A percentile compares a stretch with the other conserved stretches of the same genome.
Conservation (phyloP, 805 yeast genomes). For the Wickerhamiella siamensis region DNA sequence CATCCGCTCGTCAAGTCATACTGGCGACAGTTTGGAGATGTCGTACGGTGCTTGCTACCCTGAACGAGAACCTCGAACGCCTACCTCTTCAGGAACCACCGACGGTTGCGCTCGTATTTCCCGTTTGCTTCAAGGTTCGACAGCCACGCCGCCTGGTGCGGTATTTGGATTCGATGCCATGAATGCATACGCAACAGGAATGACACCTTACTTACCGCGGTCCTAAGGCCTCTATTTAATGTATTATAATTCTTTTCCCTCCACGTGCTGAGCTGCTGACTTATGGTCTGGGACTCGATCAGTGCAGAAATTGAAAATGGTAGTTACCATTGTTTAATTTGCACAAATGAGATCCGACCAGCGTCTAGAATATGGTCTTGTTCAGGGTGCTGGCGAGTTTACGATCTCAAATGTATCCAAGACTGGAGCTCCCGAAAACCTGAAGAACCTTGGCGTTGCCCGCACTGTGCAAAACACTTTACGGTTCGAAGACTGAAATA, state of each 20-base stretch:
- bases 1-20: not conserved
- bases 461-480: conserved; percentile 13
- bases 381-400: conserved; percentile 59
- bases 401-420: conserved; percentile 68
- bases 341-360: conserved; percentile 67
- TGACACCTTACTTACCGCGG: conserved; percentile 19
- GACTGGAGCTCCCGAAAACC: conserved; percentile 64
- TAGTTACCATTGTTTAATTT: conserved; percentile 71
- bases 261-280: not conserved
- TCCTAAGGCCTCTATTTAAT: not conserved
- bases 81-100: conserved; percentile 2
- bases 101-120: conserved; percentile 1
- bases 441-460: conserved; percentile 15
- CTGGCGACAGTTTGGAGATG: not conserved
- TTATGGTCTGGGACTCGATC: conserved; percentile 15
- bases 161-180: conserved; percentile 11
- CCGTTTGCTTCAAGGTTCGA: not conserved
- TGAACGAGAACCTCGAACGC: not conserved
- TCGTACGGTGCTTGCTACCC: not conserved
- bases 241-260: not conserved
- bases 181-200: conserved; percentile 15
- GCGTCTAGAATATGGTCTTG: conserved; percentile 69
- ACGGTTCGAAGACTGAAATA: conserved; percentile 5
- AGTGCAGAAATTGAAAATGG: conserved; percentile 46
- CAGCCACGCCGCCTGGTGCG: conserved; percentile 18